Evolutionary conservation across 352 stramenopile species (phyloP).

Genomic region (Blastocystis sp.): DNA sequence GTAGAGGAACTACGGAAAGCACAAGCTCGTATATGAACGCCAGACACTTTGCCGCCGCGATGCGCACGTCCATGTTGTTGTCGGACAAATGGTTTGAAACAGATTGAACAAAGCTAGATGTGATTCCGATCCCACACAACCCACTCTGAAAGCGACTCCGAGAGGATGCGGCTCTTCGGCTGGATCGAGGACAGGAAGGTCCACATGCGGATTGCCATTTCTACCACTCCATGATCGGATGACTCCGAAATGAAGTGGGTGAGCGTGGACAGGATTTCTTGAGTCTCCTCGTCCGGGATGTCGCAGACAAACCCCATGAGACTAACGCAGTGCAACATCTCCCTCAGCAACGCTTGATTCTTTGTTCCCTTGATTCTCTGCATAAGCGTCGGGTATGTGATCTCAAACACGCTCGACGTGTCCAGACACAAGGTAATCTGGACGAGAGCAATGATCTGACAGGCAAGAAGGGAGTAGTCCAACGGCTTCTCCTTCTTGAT

Average conservation of each 20-base stretch:
- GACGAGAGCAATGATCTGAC: constrained; percentile 36
- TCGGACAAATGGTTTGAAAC: not conserved
- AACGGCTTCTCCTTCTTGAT: constrained; percentile 30
- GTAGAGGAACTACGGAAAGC: not conserved
- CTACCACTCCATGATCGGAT: constrained; percentile 29
- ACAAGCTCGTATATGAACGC: constrained; percentile 50
- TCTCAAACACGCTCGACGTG: constrained; percentile 20
- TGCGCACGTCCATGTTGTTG: constrained; percentile 19
- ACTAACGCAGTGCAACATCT: constrained; percentile 9
- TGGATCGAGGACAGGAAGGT: constrained; percentile 63
- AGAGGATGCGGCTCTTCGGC: constrained; percentile 67
- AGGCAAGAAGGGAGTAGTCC: not conserved
- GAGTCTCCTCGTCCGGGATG: constrained; percentile 68
- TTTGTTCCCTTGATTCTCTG: not conserved
- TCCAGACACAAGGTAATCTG: constrained; percentile 7
- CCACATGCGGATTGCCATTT: constrained; percentile 69
- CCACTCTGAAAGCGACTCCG: not conserved
- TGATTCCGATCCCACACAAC: not conserved
- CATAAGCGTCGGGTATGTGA: constrained; percentile 11
- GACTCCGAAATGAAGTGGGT: not conserved
- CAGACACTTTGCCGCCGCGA: constrained; percentile 36
- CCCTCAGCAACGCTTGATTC: constrained; percentile 11
- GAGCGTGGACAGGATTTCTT: constrained; percentile 52
- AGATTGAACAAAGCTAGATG: not conserved
- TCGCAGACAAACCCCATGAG: constrained; percentile 73